Percentiles rank a stretch among this genome's conserved stretches.
These are phyloP conservation scores for Trichoderma oligosporum DNA, from an alignment of 2,329 filamentous ascomycete species.

Conservation along the genomic window DNA sequence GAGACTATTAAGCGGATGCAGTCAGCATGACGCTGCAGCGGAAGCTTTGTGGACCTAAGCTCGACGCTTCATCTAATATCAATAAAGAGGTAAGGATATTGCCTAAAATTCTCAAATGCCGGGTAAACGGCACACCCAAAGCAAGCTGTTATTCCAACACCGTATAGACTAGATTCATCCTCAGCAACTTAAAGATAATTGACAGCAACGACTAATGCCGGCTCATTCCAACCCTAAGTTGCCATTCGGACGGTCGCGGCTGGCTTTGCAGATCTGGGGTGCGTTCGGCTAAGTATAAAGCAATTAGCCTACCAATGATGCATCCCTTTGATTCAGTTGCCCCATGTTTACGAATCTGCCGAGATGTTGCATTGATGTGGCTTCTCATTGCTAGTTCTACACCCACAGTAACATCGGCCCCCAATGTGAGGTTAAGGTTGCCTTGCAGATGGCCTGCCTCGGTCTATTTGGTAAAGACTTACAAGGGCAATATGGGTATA, in stretches of 20 bases:
- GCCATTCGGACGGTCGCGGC: background rate
- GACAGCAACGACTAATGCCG: background rate
- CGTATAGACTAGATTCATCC: background rate
- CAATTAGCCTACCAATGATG: slow-evolving; percentile 5
- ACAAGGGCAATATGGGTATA: background rate
- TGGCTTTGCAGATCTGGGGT: slow-evolving; percentile 5
- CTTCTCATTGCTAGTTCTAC: background rate
- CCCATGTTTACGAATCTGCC: background rate
- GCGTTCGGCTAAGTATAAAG: background rate
- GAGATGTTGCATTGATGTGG: background rate
- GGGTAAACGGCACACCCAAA: background rate
- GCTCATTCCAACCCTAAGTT: background rate
- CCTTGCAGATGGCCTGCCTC: background rate
- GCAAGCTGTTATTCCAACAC: background rate
- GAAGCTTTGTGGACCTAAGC: background rate
- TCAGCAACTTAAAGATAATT: background rate
- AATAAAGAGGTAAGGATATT: background rate
- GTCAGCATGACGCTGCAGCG: background rate
- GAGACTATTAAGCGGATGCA: background rate
- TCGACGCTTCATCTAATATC: background rate
- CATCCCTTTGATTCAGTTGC: background rate
- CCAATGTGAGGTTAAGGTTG: background rate
- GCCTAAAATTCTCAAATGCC: slow-evolving; percentile 2
- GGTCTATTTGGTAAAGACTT: background rate
- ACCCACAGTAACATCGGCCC: background rate